A percentile compares a stretch with the other conserved stretches of the same genome.
These are phyloP conservation scores for Helotiales sp. DNA, from an alignment of 2,329 filamentous ascomycete genomes.

Conservation along the genomic window DNA sequence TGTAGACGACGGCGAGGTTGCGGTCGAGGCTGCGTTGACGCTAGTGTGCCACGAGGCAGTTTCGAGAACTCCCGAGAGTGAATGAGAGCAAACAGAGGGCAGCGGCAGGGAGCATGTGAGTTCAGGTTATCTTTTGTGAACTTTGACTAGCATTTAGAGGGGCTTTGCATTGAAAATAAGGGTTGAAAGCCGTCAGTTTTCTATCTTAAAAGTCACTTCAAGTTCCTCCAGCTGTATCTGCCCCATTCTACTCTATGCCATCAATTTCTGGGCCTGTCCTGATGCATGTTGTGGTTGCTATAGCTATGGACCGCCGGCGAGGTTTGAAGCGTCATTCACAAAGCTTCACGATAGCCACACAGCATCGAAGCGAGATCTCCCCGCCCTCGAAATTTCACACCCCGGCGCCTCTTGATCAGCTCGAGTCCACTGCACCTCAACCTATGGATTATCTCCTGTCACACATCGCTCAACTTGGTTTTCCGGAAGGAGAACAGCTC, in stretches of 20 bases:
- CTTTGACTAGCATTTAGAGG: not conserved
- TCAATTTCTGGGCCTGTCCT: not conserved
- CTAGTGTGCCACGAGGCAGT: conserved; percentile 13
- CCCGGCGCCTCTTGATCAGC: not conserved
- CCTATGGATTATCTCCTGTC: conserved; percentile 3
- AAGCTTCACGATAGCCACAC: conserved; percentile 8
- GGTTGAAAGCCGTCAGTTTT: conserved; percentile 18
- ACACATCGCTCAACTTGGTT: not conserved
- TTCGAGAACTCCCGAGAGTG: conserved; percentile 7
- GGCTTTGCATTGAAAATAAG: not conserved
- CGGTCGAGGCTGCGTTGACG: conserved; percentile 5
- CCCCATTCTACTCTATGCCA: not conserved
- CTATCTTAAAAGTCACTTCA: not conserved
- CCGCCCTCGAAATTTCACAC: not conserved
- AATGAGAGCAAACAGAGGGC: not conserved
- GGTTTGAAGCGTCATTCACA: conserved; percentile 16
- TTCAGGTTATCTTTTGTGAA: conserved; percentile 10
- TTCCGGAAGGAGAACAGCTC: conserved; percentile 6
- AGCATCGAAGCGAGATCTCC: conserved; percentile 21
- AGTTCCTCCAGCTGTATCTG: conserved; percentile 14
- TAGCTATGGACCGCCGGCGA: not conserved
- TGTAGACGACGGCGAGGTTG: conserved; percentile 3
- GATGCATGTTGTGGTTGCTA: conserved; percentile 9
- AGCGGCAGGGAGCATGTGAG: conserved; percentile 5
- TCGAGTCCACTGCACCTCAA: not conserved